Evolutionary conservation across 768 basidiomycete species (phyloP), one percentile per base, ranked within the genome.

Genomic region (Leccinum disarticulatum): DNA sequence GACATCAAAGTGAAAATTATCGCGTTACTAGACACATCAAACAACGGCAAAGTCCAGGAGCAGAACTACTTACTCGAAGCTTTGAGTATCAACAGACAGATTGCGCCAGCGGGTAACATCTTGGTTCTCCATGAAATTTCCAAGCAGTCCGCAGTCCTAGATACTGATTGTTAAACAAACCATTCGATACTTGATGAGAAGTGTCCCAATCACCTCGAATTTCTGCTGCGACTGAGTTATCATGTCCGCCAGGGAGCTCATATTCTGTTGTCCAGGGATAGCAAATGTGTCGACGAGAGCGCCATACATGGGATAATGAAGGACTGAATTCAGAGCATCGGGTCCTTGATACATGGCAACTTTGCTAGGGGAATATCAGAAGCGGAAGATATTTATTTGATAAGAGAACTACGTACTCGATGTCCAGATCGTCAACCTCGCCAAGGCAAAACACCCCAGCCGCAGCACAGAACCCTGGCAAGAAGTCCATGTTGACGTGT

Each of bases 391-490:
- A 25, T 9, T 41, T 22, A 25, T 9, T 41, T n/a, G 17, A 41
- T 5, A 13, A 36, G 19, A 19, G 22, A 9, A n/a, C 38, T 36
- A 70, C 60, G 38, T 68, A 87, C 87, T 77, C 73, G 51, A 85
- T 72, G 54, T 86, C 76, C 14, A 25, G 6, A 47, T 47, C 46
- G 4, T 19, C 11, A 47, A 47, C 46, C 46, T 47, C 92, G 43
- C 93, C 93, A 56, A 93, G 87, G 67, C 90, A 93, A 75, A 89
- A 93, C 10, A 93, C 88, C 13, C 87, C 90, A 0, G 91, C 89
- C n/a, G 83, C 84, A 49, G 72, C 76, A 65, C 85, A 86, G 68
- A 95, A 93, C 6, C 67, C 67, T 2, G 88, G 85, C 91, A 91
- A 94, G 71, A 95, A 95, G 49, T 79, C 75, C 55, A 81, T 79